phyloP scores from a whole-genome alignment of 108 stramenopile species.

The Nannochloropsis salina region DNA sequence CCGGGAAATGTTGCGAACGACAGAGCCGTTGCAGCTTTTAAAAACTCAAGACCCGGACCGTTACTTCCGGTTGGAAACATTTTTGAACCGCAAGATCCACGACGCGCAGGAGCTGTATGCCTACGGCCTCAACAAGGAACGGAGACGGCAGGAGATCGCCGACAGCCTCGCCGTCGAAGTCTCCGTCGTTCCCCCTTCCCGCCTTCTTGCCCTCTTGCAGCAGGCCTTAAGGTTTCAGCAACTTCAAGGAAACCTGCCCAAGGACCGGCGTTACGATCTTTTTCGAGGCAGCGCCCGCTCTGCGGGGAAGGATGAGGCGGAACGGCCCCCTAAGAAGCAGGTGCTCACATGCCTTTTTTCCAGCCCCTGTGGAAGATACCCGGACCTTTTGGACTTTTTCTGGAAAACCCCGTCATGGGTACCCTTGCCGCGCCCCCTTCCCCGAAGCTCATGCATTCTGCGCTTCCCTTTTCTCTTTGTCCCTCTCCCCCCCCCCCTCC shows the following conservation, averaged over 20 bases:
- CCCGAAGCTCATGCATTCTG: too few species aligned
- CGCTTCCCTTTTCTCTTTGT: too few species aligned
- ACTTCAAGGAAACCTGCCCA: constrained; percentile 42
- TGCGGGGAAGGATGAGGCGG: constrained; percentile 36
- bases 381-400: too few species aligned
- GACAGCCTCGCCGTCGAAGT: constrained; percentile 55
- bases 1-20: constrained; percentile 48
- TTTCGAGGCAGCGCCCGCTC: constrained; percentile 49
- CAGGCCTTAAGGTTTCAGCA: constrained; percentile 82
- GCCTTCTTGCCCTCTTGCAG: constrained; percentile 72
- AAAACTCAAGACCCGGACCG: constrained; percentile 52
- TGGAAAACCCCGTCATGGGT: too few species aligned
- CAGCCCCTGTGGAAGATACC: too few species aligned
- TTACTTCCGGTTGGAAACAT: constrained; percentile 47
- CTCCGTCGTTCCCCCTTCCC: constrained; percentile 62
- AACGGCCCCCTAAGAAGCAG: constrained; percentile 55
- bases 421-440: too few species aligned
- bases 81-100: constrained; percentile 29
- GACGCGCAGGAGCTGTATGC: constrained; percentile 49
- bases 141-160: constrained; percentile 64
- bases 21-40: constrained; percentile 44
- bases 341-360: neutral
- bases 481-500: too few species aligned
- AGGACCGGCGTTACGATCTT: constrained; percentile 45
- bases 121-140: constrained; percentile 35